Percentiles rank a stretch among this genome's conserved stretches.
phyloP scores from a whole-genome alignment of 257 asterid species.

The Scutellaria baicalensis region DNA sequence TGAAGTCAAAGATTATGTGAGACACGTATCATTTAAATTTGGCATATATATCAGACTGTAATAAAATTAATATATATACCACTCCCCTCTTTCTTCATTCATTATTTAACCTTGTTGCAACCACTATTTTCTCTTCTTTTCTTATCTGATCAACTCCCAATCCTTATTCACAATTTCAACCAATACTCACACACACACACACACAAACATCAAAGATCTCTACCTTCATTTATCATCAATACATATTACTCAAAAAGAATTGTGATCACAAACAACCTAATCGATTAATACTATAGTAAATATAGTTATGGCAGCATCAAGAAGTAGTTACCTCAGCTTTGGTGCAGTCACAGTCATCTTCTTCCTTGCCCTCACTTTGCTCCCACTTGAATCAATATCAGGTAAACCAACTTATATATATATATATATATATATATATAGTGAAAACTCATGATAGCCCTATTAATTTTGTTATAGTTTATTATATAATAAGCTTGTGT shows the following conservation, averaged over 20 bases:
- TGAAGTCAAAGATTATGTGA: no score
- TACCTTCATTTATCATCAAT: not conserved
- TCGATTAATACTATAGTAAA: not conserved
- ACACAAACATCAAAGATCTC: not conserved
- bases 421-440: not conserved
- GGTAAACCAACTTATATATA: conserved; percentile 14
- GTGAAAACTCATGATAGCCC: not conserved
- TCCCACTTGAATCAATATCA: conserved; percentile 26
- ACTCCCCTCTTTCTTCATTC: not conserved
- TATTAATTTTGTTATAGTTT: not conserved
- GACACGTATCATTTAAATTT: not conserved
- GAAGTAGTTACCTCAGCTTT: conserved; percentile 22
- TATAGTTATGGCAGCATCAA: conserved; percentile 24
- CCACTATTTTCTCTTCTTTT: not conserved
- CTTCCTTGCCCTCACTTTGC: conserved; percentile 25
- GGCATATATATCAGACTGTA: no score
- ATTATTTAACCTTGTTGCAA: not conserved
- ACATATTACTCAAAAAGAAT: no score
- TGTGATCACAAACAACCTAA: no score
- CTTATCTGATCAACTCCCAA: not conserved
- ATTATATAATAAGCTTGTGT: not conserved
- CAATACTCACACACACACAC: not conserved
- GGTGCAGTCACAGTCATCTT: conserved; percentile 17
- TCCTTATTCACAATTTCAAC: not conserved
- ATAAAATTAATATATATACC: not conserved